Conservation (phyloP, 129 eudicot species). For the Kitagawia praeruptora region DNA sequence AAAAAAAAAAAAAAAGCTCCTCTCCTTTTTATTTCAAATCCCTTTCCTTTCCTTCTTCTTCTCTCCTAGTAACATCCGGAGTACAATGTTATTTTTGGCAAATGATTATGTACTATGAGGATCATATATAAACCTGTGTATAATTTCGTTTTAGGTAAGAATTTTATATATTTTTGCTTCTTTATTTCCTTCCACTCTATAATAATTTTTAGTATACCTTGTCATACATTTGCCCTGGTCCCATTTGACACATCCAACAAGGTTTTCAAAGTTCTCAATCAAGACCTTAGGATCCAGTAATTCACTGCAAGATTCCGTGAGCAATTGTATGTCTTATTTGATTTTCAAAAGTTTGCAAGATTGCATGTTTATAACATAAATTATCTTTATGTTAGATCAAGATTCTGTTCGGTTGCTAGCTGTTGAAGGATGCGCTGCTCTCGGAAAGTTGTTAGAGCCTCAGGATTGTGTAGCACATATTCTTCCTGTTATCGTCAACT, state of each 20-base stretch:
- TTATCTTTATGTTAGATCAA: conserved; percentile 51
- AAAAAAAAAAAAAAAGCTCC: background rate
- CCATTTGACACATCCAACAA: background rate
- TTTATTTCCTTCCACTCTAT: background rate
- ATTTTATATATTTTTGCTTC: background rate
- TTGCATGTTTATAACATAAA: conserved; percentile 10
- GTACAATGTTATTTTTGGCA: background rate
- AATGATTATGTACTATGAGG: background rate
- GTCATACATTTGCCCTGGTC: background rate
- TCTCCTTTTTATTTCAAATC: background rate
- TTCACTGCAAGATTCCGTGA: background rate
- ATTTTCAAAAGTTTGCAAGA: background rate
- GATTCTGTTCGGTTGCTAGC: conserved; percentile 98
- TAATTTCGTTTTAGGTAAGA: background rate
- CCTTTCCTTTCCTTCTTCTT: background rate
- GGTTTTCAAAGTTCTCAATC: background rate
- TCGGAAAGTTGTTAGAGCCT: conserved; percentile 89
- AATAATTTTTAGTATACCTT: background rate
- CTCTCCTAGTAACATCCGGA: background rate
- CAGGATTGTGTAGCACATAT: conserved; percentile 95
- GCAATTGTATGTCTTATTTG: background rate
- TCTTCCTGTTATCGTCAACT: conserved; percentile 94
- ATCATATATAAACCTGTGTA: background rate
- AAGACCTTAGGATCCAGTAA: background rate
- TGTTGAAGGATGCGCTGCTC: conserved; percentile 99